Base-by-base conservation (phyloP, 352 stramenopile species). In the Phytophthora ohioensis region DNA sequence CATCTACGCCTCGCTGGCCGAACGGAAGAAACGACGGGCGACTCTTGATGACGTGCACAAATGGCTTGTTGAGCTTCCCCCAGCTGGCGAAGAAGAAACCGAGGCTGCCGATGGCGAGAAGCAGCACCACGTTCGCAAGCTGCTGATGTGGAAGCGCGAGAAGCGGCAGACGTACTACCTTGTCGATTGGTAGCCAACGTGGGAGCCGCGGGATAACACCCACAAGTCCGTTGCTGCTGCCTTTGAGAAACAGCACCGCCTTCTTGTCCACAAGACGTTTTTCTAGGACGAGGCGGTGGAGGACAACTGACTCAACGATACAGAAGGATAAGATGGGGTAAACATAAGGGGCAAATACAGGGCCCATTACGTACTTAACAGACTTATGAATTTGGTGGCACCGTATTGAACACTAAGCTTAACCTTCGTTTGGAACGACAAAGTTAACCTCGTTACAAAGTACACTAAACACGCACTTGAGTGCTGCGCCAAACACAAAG, bases 231-330 rank as follows among this genome's bases (percentile, higher is more conserved):
- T 21, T 21, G 21, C 21, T 21, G 21, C 21, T 21, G 21, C 21
- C 3, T 79, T 78, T 30, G n/a, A 71, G 1, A n/a, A 27, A 3
- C 53, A 73, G 39, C 55, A 46, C 9, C 67, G 61, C 15, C 36
- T 57, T 1, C 46, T 82, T 10, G 71, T 78, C 3, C 53, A 57
- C n/a, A 42, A 36, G 10, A 63, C 10, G 0, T 80, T 46, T 51
- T 46, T 78, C 42, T 54, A 78, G 8, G 52, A 71, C 45, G 67
- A 75, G 54, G 60, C 67, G 15, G 41, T 38, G 1, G 65, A 71
- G 39, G 59, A 68, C 46, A 68, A 71, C 57, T 31, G 35, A 30
- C 43, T 64, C 17, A 76, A 68, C 46, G 13, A 41, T 41, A 60
- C 62, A 6, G n/a, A 61, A 53, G 31, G 7, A 61, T 69, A 72